Conservation (phyloP, 352 stramenopile genomes). For the Globisporangium polare region DNA sequence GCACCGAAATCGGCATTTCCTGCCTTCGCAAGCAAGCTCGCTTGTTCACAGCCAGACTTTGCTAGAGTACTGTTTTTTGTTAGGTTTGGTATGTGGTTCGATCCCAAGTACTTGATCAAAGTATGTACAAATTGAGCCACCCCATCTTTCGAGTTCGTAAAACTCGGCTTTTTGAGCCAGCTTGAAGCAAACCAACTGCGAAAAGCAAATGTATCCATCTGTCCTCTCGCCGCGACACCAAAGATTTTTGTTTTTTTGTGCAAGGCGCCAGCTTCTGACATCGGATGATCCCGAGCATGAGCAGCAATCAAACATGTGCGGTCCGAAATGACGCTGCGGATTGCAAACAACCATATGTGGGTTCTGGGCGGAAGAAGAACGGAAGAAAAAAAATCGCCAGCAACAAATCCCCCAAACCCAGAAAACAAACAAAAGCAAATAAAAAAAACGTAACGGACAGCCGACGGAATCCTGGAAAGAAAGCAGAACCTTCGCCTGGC, state of each 20-base stretch:
- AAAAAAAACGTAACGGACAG: constrained; percentile 1
- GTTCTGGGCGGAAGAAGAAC: neutral
- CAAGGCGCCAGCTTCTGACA: neutral
- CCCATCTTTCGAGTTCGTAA: neutral
- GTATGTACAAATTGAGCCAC: neutral
- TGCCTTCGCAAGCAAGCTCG: no score
- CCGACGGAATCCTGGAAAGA: neutral
- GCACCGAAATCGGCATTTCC: neutral
- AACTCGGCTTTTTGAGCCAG: no score
- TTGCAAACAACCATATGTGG: neutral
- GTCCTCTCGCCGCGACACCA: neutral
- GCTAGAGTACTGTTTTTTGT: no score
- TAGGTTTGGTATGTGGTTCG: no score
- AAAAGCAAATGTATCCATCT: neutral
- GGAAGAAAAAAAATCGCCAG: neutral
- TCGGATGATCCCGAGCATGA: no score
- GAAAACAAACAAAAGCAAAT: no score
- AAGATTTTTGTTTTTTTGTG: neutral
- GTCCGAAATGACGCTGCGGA: neutral
- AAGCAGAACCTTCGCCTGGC: constrained; percentile 6
- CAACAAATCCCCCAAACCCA: no score
- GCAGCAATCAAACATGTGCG: no score
- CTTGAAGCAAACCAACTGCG: neutral
- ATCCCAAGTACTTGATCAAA: no score
- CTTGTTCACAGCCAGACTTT: no score